phyloP scores from a whole-genome alignment of 2,329 filamentous ascomycete species.

The Ophiostoma australiae region DNA sequence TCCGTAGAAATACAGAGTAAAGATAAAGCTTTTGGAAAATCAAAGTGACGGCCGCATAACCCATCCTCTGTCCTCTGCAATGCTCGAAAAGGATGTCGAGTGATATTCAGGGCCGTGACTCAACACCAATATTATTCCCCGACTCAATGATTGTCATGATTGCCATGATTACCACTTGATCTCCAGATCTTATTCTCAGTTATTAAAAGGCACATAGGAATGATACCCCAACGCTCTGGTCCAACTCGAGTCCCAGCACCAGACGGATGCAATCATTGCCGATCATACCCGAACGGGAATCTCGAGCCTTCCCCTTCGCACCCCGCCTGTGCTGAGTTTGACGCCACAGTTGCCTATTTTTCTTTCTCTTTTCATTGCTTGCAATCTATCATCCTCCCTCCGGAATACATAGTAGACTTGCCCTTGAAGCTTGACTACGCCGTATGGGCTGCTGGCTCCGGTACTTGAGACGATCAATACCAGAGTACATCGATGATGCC shows the following conservation, averaged over 20 bases:
- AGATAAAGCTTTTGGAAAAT: too few species aligned
- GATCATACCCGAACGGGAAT: neutral
- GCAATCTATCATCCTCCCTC: neutral
- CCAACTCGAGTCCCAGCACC: neutral
- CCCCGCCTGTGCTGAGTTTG: neutral
- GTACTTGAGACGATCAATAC: conserved; percentile 16
- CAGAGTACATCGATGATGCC: neutral
- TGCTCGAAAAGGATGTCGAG: neutral
- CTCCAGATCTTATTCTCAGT: too few species aligned
- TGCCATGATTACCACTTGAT: neutral
- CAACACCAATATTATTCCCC: neutral
- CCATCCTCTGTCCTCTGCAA: too few species aligned
- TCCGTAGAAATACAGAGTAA: too few species aligned
- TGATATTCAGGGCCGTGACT: neutral
- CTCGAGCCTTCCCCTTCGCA: neutral
- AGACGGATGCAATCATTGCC: neutral
- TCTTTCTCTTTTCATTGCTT: neutral
- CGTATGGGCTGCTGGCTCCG: neutral
- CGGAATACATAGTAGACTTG: neutral
- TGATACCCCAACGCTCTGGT: neutral
- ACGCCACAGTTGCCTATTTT: neutral
- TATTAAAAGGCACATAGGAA: neutral
- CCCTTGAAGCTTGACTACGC: conserved; percentile 1
- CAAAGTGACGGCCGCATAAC: too few species aligned
- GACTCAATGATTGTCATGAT: neutral